Evolutionary conservation across 352 stramenopile genomes (phyloP).

Genomic region (Globisporangium rhizosaccharum): DNA sequence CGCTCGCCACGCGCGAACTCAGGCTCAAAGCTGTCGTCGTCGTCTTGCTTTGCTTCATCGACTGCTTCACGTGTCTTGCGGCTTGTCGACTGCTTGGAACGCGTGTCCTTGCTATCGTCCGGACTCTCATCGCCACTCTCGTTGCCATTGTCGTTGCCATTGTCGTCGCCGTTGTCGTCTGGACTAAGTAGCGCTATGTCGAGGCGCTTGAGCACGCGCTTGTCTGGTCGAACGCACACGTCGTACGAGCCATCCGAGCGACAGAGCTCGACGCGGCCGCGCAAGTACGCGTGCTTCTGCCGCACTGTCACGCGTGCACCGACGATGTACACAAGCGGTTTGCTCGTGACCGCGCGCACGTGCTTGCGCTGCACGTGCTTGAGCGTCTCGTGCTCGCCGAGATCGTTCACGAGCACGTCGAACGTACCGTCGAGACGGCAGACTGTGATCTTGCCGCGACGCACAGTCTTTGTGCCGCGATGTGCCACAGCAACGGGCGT

Average conservation of each 20-base stretch:
- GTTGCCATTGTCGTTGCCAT: conserved; percentile 17
- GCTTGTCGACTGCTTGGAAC: neutral
- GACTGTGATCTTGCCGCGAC: conserved; percentile 39
- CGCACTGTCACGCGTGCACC: conserved; percentile 45
- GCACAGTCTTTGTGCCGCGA: conserved; percentile 45
- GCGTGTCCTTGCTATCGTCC: conserved; percentile 1
- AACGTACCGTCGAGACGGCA: conserved; percentile 58
- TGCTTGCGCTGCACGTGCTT: conserved; percentile 25
- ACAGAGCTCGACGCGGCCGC: conserved; percentile 31
- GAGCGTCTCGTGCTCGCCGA: conserved; percentile 34
- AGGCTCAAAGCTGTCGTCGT: conserved; percentile 28
- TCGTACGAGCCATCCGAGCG: conserved; percentile 55
- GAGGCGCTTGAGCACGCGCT: conserved; percentile 29
- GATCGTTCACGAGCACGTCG: conserved; percentile 52
- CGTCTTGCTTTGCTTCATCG: conserved; percentile 14
- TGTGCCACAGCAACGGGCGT: conserved; percentile 31
- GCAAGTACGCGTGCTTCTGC: conserved; percentile 48
- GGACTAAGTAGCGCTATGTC: conserved; percentile 36
- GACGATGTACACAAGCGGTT: conserved; percentile 28
- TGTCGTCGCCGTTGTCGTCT: conserved; percentile 21
- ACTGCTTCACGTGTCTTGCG: conserved; percentile 9
- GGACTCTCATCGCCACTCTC: conserved; percentile 3
- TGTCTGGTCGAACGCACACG: conserved; percentile 23
- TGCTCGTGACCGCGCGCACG: conserved; percentile 15
- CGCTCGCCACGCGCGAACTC: conserved; percentile 51